Base-by-base conservation (phyloP, 1,139 yeast genomes). In the Pichia sp. region DNA sequence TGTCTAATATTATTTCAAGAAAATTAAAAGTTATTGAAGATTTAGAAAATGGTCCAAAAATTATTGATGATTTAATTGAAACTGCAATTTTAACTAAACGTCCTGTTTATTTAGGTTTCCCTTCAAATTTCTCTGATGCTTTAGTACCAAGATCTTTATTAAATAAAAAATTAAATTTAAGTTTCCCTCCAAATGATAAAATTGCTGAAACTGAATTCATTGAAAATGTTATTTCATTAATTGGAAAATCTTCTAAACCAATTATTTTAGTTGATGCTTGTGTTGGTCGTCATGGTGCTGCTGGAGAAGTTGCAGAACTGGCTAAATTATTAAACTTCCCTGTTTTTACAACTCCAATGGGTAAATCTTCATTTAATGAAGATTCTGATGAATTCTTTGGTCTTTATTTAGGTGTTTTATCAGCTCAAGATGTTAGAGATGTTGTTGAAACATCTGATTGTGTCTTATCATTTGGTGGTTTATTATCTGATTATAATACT, bases 291-390 rank as follows among this genome's bases (percentile, higher is more conserved):
- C 95, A 86, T 65, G 73, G 73, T 54, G 83, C 81, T 58, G 74
- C 73, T 59, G 67, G 64, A 31, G 87, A 82, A 66, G 82, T 85
- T 49, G 69, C 67, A 52, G 65, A 70, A 55, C 74, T 87, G 61
- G 83, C 84, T 46, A 77, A 79, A 55, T 60, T 69, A 43, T 84
- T 95, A 40, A 81, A 83, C 62, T 86, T 80, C 78, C 94, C 95
- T 34, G 85, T 83, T 31, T 86, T 78, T 68, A 84, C 84, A 46
- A 86, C 95, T 43, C 95, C 96, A 54, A 85, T 87, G 95, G 95
- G 95, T 67, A 86, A 86, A 68, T 84, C 89, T 52, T 74, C 78
- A 35, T 77, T 85, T 59, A 80, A 83, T 66, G 96, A 87, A 68
- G 71, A 72, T 50, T 73, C 82, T 62, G 77, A 82, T 48, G 72